These are phyloP conservation scores for Linnemannia exigua DNA, from an alignment of 192 early-diverging fungal species.

Conservation along the genomic window DNA sequence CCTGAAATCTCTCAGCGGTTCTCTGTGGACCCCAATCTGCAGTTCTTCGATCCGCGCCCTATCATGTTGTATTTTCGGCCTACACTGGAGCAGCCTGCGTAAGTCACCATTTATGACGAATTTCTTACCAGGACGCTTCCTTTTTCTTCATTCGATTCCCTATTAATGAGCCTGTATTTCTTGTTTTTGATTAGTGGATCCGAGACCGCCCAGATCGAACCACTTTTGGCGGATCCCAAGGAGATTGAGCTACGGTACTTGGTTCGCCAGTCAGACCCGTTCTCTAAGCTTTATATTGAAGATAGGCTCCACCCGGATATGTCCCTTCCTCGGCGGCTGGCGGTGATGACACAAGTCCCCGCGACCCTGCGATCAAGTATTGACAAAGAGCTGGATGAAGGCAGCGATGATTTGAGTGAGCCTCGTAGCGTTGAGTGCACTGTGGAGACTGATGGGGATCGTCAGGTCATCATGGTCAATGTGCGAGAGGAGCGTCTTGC, in stretches of 20 bases:
- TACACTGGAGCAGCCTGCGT: conserved; percentile 8
- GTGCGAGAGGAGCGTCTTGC: conserved; percentile 16
- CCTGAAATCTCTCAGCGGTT: conserved; percentile 19
- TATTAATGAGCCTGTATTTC: not conserved
- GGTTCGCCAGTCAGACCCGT: conserved; percentile 15
- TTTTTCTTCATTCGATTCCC: not conserved
- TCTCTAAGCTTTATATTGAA: conserved; percentile 20
- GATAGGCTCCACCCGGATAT: conserved; percentile 21
- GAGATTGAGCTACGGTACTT: conserved; percentile 13
- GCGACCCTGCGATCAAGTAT: conserved; percentile 21
- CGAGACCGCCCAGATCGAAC: not conserved
- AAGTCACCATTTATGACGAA: not conserved
- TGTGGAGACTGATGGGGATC: not conserved
- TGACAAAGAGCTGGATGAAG: conserved; percentile 17
- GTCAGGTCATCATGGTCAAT: not conserved
- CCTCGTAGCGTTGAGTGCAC: not conserved
- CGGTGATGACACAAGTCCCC: conserved; percentile 22
- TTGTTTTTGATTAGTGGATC: not conserved
- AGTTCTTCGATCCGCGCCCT: conserved; percentile 28
- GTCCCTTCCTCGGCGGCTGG: conserved; percentile 22
- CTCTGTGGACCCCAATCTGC: conserved; percentile 29
- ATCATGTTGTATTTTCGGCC: conserved; percentile 28
- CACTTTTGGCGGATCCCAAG: not conserved
- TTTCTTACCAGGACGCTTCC: not conserved
- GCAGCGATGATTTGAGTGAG: not conserved